phyloP scores from a whole-genome alignment of 2,329 filamentous ascomycete species.

The Fusarium vanettenii region DNA sequence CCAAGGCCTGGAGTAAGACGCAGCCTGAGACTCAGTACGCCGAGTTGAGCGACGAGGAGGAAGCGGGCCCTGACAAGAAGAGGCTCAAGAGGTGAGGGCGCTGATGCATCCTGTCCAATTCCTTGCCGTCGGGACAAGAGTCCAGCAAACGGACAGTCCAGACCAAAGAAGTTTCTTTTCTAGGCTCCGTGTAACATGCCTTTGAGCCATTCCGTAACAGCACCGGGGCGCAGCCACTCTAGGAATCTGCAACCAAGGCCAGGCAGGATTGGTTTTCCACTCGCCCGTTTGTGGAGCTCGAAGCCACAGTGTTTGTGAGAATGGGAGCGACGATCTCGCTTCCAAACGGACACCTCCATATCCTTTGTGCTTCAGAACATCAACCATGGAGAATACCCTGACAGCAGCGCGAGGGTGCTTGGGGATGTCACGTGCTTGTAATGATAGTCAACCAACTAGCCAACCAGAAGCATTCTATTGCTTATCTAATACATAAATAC shows the following conservation, averaged over 20 bases:
- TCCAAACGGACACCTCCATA: neutral
- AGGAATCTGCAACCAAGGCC: neutral
- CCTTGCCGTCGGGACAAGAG: constrained; percentile 8
- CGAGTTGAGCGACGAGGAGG: constrained; percentile 88
- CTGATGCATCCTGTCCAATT: constrained; percentile 16
- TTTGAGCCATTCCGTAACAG: constrained; percentile 26
- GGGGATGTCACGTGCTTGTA: constrained; percentile 37
- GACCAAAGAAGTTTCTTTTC: constrained; percentile 10
- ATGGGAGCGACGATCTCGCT: neutral
- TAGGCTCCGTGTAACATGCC: constrained; percentile 23
- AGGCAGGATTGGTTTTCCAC: neutral
- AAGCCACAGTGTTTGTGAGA: neutral
- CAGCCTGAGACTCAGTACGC: constrained; percentile 94
- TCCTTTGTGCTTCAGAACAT: neutral
- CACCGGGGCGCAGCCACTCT: constrained; percentile 11
- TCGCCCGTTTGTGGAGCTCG: constrained; percentile 11
- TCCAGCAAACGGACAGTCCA: constrained; percentile 11
- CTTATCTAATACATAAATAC: constrained; percentile 29
- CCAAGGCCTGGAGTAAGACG: constrained; percentile 90
- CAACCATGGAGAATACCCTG: neutral
- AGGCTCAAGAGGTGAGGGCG: constrained; percentile 62
- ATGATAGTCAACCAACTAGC: constrained; percentile 16
- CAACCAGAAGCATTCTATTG: neutral
- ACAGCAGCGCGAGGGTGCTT: neutral
- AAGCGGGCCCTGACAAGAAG: constrained; percentile 75